Percentiles rank a stretch among this genome's conserved stretches.
phyloP scores from a whole-genome alignment of 2,329 filamentous ascomycete species.

The Diaporthe aspalathi region DNA sequence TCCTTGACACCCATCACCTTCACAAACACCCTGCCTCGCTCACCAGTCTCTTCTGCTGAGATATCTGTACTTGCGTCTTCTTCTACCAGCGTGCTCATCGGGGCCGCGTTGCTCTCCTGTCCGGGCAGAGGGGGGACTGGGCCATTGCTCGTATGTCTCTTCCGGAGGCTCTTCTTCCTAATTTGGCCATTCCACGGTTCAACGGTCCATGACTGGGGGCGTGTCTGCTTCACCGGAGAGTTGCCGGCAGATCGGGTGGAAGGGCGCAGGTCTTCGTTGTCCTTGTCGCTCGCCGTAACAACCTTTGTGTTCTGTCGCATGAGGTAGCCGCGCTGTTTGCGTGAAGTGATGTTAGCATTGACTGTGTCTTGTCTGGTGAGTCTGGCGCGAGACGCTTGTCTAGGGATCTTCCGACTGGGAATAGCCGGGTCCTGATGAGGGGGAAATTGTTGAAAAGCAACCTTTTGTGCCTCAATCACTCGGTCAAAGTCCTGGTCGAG shows the following conservation, averaged over 20 bases:
- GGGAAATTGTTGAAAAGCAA: conserved; percentile 64
- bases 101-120: conserved; percentile 81
- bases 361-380: conserved; percentile 38
- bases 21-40: conserved; percentile 92
- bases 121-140: conserved; percentile 86
- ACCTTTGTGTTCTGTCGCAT: conserved; percentile 99
- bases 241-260: conserved; percentile 71
- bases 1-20: conserved; percentile 99
- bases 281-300: conserved; percentile 88
- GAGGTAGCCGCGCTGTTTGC: conserved; percentile 92
- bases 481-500: conserved; percentile 94
- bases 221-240: conserved; percentile 79
- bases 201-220: conserved; percentile 93
- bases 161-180: conserved; percentile 73
- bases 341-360: conserved; percentile 70
- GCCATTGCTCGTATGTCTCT: conserved; percentile 67
- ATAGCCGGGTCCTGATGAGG: conserved; percentile 33
- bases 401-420: conserved; percentile 43
- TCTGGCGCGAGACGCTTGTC: conserved; percentile 59
- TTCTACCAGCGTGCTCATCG: conserved; percentile 75
- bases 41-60: conserved; percentile 79
- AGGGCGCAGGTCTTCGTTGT: conserved; percentile 64
- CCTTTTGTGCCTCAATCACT: conserved; percentile 97
- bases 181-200: conserved; percentile 94
- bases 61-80: conserved; percentile 70